Evolutionary conservation across 2,329 filamentous ascomycete species (phyloP).

Genomic region (Conoideocrella luteorostrata): DNA sequence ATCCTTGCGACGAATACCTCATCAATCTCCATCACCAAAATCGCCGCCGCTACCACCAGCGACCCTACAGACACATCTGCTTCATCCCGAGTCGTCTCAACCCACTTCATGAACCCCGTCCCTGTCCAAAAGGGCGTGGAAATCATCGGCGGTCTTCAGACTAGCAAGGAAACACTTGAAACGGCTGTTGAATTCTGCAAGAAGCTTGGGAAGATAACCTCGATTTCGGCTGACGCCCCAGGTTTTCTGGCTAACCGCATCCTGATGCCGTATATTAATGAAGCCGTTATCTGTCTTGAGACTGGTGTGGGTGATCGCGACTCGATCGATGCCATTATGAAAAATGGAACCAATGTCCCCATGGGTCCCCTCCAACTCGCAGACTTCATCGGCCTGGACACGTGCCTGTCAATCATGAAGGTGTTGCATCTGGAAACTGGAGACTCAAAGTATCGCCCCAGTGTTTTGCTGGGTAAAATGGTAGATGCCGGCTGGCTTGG

Average conservation of each 20-base stretch:
- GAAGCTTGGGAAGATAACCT: conserved; percentile 88
- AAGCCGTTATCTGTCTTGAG: conserved; percentile 92
- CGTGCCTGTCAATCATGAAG: conserved; percentile 94
- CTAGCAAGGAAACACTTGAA: conserved; percentile 72
- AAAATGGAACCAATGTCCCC: conserved; percentile 96
- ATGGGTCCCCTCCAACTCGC: conserved; percentile 94
- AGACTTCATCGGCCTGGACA: conserved; percentile 96
- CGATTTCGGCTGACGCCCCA: conserved; percentile 80
- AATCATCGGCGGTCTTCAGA: conserved; percentile 93
- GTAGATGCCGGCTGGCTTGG: conserved; percentile 96
- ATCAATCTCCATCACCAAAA: conserved; percentile 95
- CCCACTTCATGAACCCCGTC: conserved; percentile 99
- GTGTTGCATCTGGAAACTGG: conserved; percentile 87
- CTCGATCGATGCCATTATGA: conserved; percentile 97
- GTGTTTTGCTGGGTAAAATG: conserved; percentile 85
- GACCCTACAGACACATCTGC: conserved; percentile 75
- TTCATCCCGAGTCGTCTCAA: conserved; percentile 83
- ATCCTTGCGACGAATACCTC: conserved; percentile 97
- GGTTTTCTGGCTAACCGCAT: conserved; percentile 96
- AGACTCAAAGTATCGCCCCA: conserved; percentile 91
- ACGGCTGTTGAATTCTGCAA: conserved; percentile 80
- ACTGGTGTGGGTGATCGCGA: conserved; percentile 84
- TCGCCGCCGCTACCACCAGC: conserved; percentile 76
- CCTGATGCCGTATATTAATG: conserved; percentile 98
- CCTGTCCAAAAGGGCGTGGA: conserved; percentile 96